Conservation (phyloP, 108 stramenopile species). For the Schizochytrium sp. region DNA sequence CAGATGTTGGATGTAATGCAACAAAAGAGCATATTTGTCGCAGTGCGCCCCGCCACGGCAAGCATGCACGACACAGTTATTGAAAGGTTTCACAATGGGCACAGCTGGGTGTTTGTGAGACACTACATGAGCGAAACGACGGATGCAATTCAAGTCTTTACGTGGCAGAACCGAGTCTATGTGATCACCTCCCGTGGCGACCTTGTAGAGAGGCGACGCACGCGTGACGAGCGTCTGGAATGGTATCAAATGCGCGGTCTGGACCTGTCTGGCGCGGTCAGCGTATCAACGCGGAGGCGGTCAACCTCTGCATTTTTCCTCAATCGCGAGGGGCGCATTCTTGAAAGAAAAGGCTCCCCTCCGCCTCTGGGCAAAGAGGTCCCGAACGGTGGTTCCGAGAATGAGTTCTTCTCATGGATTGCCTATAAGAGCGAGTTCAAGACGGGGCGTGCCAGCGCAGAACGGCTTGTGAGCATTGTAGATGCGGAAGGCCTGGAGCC, state of each 20-base stretch:
- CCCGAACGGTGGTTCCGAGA: background rate
- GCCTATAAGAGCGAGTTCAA: background rate
- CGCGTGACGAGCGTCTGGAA: background rate
- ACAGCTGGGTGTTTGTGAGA: background rate
- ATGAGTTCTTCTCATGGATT: background rate
- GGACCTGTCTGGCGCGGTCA: background rate
- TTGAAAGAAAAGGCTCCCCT: background rate
- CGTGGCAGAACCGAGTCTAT: background rate
- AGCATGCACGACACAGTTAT: background rate
- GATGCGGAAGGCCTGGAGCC: background rate
- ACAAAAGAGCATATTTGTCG: background rate
- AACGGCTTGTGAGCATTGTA: background rate
- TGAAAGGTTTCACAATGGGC: background rate
- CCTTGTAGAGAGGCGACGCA: background rate
- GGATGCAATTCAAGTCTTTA: background rate
- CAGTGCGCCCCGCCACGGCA: background rate
- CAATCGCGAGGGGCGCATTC: background rate
- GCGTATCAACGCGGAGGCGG: background rate
- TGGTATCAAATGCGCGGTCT: background rate
- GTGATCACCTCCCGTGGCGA: background rate
- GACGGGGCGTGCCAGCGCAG: background rate
- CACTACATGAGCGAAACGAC: background rate
- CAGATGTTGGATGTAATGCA: background rate
- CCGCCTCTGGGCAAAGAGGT: background rate
- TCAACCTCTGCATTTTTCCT: background rate